phyloP scores from a whole-genome alignment of 805 yeast species.

The Scheffersomyces amazonensis region DNA sequence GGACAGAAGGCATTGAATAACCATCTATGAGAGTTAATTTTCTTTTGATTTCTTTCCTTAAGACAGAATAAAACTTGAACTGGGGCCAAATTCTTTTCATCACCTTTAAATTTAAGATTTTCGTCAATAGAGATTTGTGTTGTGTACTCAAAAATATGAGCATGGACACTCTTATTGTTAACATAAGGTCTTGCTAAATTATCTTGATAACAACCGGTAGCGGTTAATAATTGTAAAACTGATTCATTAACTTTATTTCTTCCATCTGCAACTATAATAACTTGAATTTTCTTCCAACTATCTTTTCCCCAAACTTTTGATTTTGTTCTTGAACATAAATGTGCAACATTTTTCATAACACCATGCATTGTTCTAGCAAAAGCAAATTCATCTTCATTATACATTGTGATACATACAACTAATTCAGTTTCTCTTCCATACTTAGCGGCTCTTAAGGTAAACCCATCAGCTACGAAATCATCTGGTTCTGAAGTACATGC shows the following conservation, averaged over 20 bases:
- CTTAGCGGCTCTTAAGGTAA: conserved; percentile 81
- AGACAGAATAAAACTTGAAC: conserved; percentile 91
- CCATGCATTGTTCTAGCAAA: conserved; percentile 94
- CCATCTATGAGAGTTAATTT: conserved; percentile 98
- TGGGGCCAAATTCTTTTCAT: conserved; percentile 87
- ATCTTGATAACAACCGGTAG: conserved; percentile 95
- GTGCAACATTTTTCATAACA: conserved; percentile 88
- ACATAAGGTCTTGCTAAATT: conserved; percentile 95
- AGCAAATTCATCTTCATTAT: conserved; percentile 86
- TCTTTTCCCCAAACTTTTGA: conserved; percentile 94
- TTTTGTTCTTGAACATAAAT: conserved; percentile 74
- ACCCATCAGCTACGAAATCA: conserved; percentile 75
- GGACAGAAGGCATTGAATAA: conserved; percentile 94
- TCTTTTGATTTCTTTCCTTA: conserved; percentile 88
- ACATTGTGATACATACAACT: conserved; percentile 83
- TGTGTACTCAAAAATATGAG: conserved; percentile 94
- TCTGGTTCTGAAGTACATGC: conserved; percentile 96
- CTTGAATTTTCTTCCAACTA: conserved; percentile 96
- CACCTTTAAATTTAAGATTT: conserved; percentile 84
- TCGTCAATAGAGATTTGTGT: conserved; percentile 93
- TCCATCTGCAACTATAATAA: conserved; percentile 90
- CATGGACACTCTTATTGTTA: conserved; percentile 85
- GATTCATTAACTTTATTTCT: conserved; percentile 84
- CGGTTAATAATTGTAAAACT: conserved; percentile 83
- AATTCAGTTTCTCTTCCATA: conserved; percentile 88